A percentile compares a stretch with the other conserved stretches of the same genome.
Conservation (phyloP, 805 yeast species). For the Cyberlindnera maritima region DNA sequence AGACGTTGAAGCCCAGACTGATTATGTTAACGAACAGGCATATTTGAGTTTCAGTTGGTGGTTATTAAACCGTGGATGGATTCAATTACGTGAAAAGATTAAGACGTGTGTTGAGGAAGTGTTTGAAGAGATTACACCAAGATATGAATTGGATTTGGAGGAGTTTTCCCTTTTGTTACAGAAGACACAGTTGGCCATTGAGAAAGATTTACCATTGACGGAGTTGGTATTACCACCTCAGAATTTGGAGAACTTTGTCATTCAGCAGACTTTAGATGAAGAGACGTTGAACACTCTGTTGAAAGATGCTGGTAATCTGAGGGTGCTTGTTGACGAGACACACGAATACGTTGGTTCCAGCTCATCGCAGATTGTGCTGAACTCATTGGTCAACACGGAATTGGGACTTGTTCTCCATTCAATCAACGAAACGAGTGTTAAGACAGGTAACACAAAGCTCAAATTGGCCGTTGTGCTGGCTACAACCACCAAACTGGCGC, state of each 20-base stretch:
- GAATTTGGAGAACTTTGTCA: slow-evolving; percentile 49
- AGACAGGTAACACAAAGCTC: slow-evolving; percentile 28
- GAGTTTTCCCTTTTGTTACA: slow-evolving; percentile 51
- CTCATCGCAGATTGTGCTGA: slow-evolving; percentile 31
- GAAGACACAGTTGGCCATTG: slow-evolving; percentile 37
- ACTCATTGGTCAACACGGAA: slow-evolving; percentile 33
- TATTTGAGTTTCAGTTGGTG: slow-evolving; percentile 91
- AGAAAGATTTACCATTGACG: slow-evolving; percentile 42
- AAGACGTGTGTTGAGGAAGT: slow-evolving; percentile 55
- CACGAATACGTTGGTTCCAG: slow-evolving; percentile 40
- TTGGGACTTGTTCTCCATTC: slow-evolving; percentile 17
- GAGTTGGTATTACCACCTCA: slow-evolving; percentile 47
- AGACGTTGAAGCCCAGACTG: slow-evolving; percentile 29
- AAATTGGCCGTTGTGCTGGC: slow-evolving; percentile 74
- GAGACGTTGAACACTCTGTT: slow-evolving; percentile 34
- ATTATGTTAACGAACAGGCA: slow-evolving; percentile 70
- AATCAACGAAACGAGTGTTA: slow-evolving; percentile 21
- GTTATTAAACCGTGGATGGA: slow-evolving; percentile 87
- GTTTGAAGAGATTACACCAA: slow-evolving; percentile 65
- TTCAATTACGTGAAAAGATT: slow-evolving; percentile 49
- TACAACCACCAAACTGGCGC: slow-evolving; percentile 62
- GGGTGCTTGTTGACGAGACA: slow-evolving; percentile 41
- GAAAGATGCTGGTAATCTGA: slow-evolving; percentile 30
- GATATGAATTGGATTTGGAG: slow-evolving; percentile 62
- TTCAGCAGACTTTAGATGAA: slow-evolving; percentile 50